A percentile compares a stretch with the other conserved stretches of the same genome.
Conservation (phyloP, 345 rosid genomes). For the Bruguiera sexangula region DNA sequence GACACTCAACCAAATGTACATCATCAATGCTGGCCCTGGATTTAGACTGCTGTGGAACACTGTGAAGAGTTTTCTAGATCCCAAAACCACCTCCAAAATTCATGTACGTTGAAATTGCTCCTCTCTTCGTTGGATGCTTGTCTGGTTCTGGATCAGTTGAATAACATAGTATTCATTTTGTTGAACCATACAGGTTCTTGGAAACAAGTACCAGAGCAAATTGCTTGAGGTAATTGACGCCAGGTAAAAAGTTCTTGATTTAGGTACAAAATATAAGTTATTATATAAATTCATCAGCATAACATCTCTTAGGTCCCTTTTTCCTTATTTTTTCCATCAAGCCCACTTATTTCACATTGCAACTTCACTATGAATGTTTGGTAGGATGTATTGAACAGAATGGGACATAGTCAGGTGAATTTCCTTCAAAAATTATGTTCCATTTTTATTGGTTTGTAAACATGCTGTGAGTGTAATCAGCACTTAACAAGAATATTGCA, state of each 20-base stretch:
- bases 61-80: conserved; percentile 82
- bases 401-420: no score
- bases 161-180: conserved; percentile 4
- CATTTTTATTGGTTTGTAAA: no score
- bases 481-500: conserved; percentile 3
- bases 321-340: neutral
- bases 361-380: no score
- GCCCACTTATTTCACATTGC: no score
- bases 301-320: neutral
- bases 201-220: conserved; percentile 78
- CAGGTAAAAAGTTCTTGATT: conserved; percentile 39
- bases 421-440: no score
- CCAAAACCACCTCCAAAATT: conserved; percentile 92
- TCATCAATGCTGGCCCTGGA: conserved; percentile 93
- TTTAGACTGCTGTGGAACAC: conserved; percentile 91
- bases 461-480: neutral
- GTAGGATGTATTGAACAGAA: no score
- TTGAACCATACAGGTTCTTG: conserved; percentile 73
- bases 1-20: conserved; percentile 97
- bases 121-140: conserved; percentile 2
- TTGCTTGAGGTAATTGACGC: conserved; percentile 88
- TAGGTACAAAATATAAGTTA: conserved; percentile 4
- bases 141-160: conserved; percentile 2
- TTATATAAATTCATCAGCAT: neutral
- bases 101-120: conserved; percentile 50